Evolutionary conservation across 306 rosid genomes (phyloP), one percentile per base, ranked within the genome.

Genomic region (Pueraria montana): DNA sequence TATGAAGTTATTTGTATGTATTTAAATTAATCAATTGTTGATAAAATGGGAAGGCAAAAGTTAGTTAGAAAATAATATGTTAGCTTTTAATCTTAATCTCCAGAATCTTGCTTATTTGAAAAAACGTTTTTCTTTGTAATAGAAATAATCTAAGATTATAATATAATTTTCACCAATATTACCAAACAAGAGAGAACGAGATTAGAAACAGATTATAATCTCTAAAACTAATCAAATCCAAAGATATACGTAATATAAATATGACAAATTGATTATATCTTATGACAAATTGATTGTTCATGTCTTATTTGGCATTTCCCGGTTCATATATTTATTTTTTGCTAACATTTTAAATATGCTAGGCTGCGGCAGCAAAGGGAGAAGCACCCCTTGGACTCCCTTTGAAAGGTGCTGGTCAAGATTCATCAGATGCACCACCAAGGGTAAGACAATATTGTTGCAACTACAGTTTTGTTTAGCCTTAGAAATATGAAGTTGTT

Each of bases 291-390:
- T 74, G 68, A 62, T 79, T 11, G 2, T 6, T 49, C 27, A 1
- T 67, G 24, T 36, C 23, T 69, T 36, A 20, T 46, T 73, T 43
- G 24, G 48, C 72, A 77, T 53, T 62, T 74, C n/a, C 77, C 13
- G 4, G n/a, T 42, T 69, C 61, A 72, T 23, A 34, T 24, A n/a
- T 30, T 38, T 72, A 5, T 20, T 30, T 58, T 53, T 81, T 83
- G 27, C n/a, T 58, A 40, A 69, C 78, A 71, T 86, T 81, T 82
- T 59, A 48, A 50, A 46, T 85, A 77, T 74, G 72, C 63, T 89
- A 95, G 98, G 98, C 98, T 56, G 98, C 98, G n/a, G 98, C 98
- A 53, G 98, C 97, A 11, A 95, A 95, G 82, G 98, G 98, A 24
- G 97, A 95, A 87, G 97, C 98, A 80, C 98, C 98, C 82, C 91